Conservation (phyloP, 441 rosid genomes). For the Melastoma candidum region DNA sequence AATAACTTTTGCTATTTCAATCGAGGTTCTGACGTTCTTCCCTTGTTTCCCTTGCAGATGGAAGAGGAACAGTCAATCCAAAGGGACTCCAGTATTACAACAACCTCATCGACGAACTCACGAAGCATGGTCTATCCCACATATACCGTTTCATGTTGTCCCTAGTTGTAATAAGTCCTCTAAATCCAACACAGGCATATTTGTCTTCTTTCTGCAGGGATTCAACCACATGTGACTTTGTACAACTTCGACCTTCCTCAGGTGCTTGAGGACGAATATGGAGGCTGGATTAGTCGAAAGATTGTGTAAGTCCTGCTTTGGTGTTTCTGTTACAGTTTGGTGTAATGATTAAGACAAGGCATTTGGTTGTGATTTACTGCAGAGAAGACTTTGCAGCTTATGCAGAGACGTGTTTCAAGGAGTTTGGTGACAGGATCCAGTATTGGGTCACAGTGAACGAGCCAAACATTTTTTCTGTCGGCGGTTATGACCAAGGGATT, state of each 20-base stretch:
- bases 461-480: slow-evolving; percentile 39
- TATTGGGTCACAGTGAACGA: slow-evolving; percentile 63
- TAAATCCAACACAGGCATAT: neutral
- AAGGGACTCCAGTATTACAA: slow-evolving; percentile 53
- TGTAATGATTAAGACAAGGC: no score
- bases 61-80: slow-evolving; percentile 56
- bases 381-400: slow-evolving; percentile 57
- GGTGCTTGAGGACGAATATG: slow-evolving; percentile 63
- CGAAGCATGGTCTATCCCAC: slow-evolving; percentile 28
- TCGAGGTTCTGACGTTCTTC: neutral
- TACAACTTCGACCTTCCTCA: slow-evolving; percentile 57
- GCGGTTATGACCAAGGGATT: slow-evolving; percentile 38
- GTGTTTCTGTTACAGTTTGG: neutral
- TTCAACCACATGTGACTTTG: slow-evolving; percentile 57
- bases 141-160: neutral
- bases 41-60: slow-evolving; percentile 27
- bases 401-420: slow-evolving; percentile 62
- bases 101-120: slow-evolving; percentile 44
- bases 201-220: slow-evolving; percentile 27
- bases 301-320: slow-evolving; percentile 30
- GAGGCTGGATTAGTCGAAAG: slow-evolving; percentile 43
- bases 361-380: slow-evolving; percentile 14
- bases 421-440: slow-evolving; percentile 50
- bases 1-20: no score
- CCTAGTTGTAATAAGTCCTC: neutral